Base-by-base conservation (phyloP, 139 green algal genomes). In the Chlamydomonas sp. region DNA sequence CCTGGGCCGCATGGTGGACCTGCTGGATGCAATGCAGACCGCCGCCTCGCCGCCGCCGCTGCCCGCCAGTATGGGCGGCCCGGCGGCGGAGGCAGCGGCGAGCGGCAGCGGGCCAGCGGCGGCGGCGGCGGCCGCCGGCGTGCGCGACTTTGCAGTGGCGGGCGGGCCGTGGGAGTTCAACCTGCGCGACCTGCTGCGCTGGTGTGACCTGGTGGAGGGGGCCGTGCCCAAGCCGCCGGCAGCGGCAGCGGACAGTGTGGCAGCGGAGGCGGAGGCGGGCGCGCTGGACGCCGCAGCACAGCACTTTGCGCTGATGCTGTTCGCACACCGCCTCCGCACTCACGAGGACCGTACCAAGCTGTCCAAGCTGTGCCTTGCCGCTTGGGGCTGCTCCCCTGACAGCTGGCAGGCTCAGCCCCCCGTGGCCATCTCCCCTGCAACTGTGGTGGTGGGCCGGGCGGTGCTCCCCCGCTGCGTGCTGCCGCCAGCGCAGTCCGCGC, bases 161-260 rank as follows among this genome's bases (percentile, higher is more conserved):
- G 98, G 98, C 1, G 96, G 96, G 3, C 98, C 98, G 10, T 99
- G 97, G 97, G 98, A 99, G 89, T 99, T 99, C 94, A 99, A 99
- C 90, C 92, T 99, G 85, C 94, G 98, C 0, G 98, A 99, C 88
- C 90, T 99, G 77, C 92, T 99, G 88, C 93, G 98, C 58, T 99
- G 98, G 98, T 99, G 97, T 64, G 90, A 98, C 20, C 92, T 99
- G 67, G 87, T 96, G 31, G 90, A 94, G 81, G 61, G 77, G 10
- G 84, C 85, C 1, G 90, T 92, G 79, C 82, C 88, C 69, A 81
- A 85, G 84, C 79, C 84, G 62, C 59, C 89, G 84, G 64, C 61
- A 18, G 0, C 58, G 17, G 85, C 77, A 60, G 68, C 78, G 71
- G 78, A 63, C 59, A 67, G 60, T 83, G 83, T 12, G 77, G 20